Conservation (phyloP, 2,329 filamentous ascomycete genomes). For the Penicillium sp. region DNA sequence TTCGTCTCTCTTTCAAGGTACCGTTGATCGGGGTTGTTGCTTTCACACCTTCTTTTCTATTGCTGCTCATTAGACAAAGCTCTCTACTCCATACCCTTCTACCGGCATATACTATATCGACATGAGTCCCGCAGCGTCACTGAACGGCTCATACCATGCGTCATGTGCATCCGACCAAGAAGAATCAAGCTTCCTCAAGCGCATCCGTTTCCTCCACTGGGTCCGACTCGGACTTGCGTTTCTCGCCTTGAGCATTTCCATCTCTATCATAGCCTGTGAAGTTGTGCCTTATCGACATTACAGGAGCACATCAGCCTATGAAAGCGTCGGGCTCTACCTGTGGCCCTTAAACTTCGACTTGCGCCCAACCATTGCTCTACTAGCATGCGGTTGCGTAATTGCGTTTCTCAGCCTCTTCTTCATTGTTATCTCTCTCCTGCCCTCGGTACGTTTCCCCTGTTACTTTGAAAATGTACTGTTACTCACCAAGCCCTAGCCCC, state of each 20-base stretch:
- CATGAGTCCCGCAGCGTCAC: constrained; percentile 13
- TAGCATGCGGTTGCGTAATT: constrained; percentile 45
- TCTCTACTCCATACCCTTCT: not conserved
- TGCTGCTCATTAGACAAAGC: constrained; percentile 22
- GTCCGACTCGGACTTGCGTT: constrained; percentile 40
- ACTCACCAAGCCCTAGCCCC: constrained; percentile 32
- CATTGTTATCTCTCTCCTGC: constrained; percentile 37
- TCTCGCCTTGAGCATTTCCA: constrained; percentile 34
- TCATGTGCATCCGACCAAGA: constrained; percentile 42
- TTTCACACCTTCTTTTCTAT: constrained; percentile 4
- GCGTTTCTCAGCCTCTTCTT: constrained; percentile 39
- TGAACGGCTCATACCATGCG: constrained; percentile 35
- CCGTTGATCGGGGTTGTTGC: constrained; percentile 8
- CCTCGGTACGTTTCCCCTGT: constrained; percentile 37
- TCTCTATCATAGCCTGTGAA: constrained; percentile 43
- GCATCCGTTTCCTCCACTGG: constrained; percentile 39
- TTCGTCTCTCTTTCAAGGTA: constrained; percentile 7
- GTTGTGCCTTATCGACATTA: constrained; percentile 47
- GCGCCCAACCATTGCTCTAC: constrained; percentile 42
- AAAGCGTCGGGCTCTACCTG: constrained; percentile 39
- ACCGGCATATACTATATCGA: not conserved
- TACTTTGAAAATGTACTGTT: not conserved
- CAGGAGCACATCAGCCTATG: constrained; percentile 41
- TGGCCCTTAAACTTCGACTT: constrained; percentile 51
- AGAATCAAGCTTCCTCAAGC: constrained; percentile 43